Evolutionary conservation across 2,329 filamentous ascomycete genomes (phyloP).

Genomic region (Elsinoe necatrix): DNA sequence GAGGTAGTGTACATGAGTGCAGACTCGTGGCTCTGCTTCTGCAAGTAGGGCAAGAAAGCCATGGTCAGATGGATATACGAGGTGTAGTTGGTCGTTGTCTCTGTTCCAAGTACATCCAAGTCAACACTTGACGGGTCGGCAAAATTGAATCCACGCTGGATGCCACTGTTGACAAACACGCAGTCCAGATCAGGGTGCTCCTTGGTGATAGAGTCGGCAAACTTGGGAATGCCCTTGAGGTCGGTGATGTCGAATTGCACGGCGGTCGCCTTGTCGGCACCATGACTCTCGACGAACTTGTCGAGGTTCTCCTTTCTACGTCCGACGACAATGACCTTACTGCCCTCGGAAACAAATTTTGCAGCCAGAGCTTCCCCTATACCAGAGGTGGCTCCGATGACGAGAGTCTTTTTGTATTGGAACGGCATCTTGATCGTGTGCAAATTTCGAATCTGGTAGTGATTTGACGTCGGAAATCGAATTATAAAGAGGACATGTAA

Average conservation of each 20-base stretch:
- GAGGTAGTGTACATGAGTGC: slow-evolving; percentile 43
- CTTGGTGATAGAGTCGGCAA: slow-evolving; percentile 35
- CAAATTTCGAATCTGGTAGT: no score
- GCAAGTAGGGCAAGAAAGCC: slow-evolving; percentile 43
- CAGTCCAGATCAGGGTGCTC: slow-evolving; percentile 45
- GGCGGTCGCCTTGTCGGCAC: slow-evolving; percentile 38
- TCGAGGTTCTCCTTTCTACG: slow-evolving; percentile 45
- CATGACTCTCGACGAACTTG: slow-evolving; percentile 39
- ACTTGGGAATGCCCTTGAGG: slow-evolving; percentile 39
- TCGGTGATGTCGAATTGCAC: slow-evolving; percentile 45
- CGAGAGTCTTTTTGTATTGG: slow-evolving; percentile 45
- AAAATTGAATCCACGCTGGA: slow-evolving; percentile 45
- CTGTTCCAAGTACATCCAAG: slow-evolving; percentile 35
- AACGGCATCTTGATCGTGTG: slow-evolving; percentile 29
- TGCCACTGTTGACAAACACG: slow-evolving; percentile 47
- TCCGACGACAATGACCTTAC: slow-evolving; percentile 42
- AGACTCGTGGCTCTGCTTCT: slow-evolving; percentile 36
- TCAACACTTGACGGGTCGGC: slow-evolving; percentile 41
- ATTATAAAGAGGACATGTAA: no score
- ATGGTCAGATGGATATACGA: slow-evolving; percentile 42
- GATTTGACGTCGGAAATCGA: no score
- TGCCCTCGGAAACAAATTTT: slow-evolving; percentile 41
- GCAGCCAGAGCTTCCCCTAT: slow-evolving; percentile 45
- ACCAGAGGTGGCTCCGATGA: slow-evolving; percentile 47
- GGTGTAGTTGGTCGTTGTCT: slow-evolving; percentile 46